A percentile compares a stretch with the other conserved stretches of the same genome.
These are phyloP conservation scores for Echites panduratus DNA, from an alignment of 257 asterid species.

Conservation along the genomic window DNA sequence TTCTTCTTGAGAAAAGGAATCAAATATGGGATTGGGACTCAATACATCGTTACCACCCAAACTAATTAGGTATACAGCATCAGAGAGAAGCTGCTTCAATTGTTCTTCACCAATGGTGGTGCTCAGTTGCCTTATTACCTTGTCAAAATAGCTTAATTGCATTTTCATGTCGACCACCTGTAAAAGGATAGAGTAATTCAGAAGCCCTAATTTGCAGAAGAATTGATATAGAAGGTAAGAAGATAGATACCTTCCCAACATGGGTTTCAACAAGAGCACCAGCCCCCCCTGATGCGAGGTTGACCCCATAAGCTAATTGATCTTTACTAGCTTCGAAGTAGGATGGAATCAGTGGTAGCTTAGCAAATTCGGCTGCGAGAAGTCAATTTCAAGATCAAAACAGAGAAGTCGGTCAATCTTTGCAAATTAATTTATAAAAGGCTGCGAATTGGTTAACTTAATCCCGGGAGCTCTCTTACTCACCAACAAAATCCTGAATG, in stretches of 20 bases:
- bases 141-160: constrained; percentile 22
- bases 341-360: constrained; percentile 41
- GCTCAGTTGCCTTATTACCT: constrained; percentile 17
- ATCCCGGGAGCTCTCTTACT: not conserved
- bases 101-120: constrained; percentile 7
- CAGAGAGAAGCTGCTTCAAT: constrained; percentile 10
- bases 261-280: constrained; percentile 55
- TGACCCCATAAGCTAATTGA: constrained; percentile 36
- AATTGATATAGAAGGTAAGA: not conserved
- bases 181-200: not conserved
- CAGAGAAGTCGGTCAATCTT: not conserved
- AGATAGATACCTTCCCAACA: constrained; percentile 33
- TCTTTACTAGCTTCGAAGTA: constrained; percentile 33
- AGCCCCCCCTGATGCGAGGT: constrained; percentile 73
- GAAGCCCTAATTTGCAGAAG: not conserved
- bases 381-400: not conserved
- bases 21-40: constrained; percentile 19
- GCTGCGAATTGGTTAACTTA: no score
- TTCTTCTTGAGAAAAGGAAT: constrained; percentile 7
- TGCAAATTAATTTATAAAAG: not conserved
- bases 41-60: constrained; percentile 22
- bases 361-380: constrained; percentile 48
- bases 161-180: constrained; percentile 25
- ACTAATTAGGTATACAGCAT: constrained; percentile 28
- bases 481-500: constrained; percentile 58